Percentiles rank a stretch among this genome's conserved stretches.
phyloP scores from a whole-genome alignment of 1,284 basidiomycete species.

The Cutaneotrichosporon sp. region DNA sequence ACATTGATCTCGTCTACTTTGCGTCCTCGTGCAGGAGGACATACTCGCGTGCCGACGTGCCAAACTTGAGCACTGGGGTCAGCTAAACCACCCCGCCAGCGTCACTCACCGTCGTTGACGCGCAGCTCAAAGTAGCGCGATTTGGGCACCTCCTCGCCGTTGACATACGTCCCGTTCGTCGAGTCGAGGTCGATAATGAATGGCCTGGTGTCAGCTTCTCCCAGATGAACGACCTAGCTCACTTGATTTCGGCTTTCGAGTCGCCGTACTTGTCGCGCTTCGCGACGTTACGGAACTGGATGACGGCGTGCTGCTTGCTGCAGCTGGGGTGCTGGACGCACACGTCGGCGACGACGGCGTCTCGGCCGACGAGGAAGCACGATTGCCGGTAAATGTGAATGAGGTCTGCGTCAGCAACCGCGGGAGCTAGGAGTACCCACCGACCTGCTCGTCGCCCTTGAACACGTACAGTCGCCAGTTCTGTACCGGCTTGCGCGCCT shows the following conservation, averaged over 20 bases:
- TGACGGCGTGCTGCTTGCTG: conserved; percentile 96
- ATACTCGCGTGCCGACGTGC: conserved; percentile 78
- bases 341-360: conserved; percentile 78
- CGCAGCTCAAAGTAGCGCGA: conserved; percentile 88
- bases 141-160: conserved; percentile 74
- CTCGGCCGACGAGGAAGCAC: conserved; percentile 87
- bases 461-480: conserved; percentile 97
- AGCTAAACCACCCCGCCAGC: neutral
- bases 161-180: conserved; percentile 90
- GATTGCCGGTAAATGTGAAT: conserved; percentile 88
- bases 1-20: conserved; percentile 7
- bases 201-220: conserved; percentile 56
- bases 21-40: conserved; percentile 79
- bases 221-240: neutral
- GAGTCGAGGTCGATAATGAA: conserved; percentile 96
- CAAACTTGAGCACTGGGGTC: conserved; percentile 78
- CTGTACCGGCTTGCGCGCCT: conserved; percentile 82
- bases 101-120: conserved; percentile 69
- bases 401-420: conserved; percentile 56
- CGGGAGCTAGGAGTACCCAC: conserved; percentile 56
- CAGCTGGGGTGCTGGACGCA: conserved; percentile 90
- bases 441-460: conserved; percentile 86
- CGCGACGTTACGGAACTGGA: conserved; percentile 84
- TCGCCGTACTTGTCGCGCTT: conserved; percentile 85
- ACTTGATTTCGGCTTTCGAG: conserved; percentile 69